Evolutionary conservation across 257 asterid species (phyloP), one percentile per base, ranked within the genome.

Genomic region (Capsicum baccatum): DNA sequence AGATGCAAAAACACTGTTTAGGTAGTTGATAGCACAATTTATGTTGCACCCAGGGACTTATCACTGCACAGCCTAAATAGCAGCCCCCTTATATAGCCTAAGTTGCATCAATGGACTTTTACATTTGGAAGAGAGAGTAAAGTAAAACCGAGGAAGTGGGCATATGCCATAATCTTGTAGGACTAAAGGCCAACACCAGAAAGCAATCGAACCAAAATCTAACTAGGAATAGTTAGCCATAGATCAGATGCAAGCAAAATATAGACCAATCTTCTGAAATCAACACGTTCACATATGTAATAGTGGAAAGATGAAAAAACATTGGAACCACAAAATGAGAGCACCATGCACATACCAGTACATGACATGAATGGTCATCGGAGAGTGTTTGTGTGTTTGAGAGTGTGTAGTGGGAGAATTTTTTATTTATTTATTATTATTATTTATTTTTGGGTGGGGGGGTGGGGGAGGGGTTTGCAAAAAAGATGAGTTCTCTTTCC

Each of bases 21-120:
- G 74, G 74, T 67, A 67, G 48, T 35, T 67, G 37, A 67, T 67
- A 67, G 50, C 74, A 67, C 74, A 35, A 35, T 13, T 67, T 67
- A 67, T 67, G 74, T 67, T 15, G 50, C 19, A 67, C 74, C 50
- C 35, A 67, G 0, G 12, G 50, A 14, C 21, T 35, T 35, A 67
- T 35, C 50, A 67, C 37, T 67, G 74, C 50, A 67, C 37, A 35
- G 74, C 74, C 74, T 67, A 35, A 67, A 67, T 67, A 35, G 50
- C 74, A 67, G 3, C 21, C 73, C 5, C 44, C 19, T 66, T 66
- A 12, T 66, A 66, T 66, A 66, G n/a, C 73, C 73, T 66, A 66
- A 35, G 73, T 66, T 13, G 73, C 73, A 66, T 66, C 73, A 35
- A 66, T 0, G 19, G 74, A 67, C 14, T 35, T 67, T 67, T 35